Evolutionary conservation across 2,329 filamentous ascomycete genomes (phyloP), one percentile per base, ranked within the genome.

Genomic region (Beauveria brongniartii): DNA sequence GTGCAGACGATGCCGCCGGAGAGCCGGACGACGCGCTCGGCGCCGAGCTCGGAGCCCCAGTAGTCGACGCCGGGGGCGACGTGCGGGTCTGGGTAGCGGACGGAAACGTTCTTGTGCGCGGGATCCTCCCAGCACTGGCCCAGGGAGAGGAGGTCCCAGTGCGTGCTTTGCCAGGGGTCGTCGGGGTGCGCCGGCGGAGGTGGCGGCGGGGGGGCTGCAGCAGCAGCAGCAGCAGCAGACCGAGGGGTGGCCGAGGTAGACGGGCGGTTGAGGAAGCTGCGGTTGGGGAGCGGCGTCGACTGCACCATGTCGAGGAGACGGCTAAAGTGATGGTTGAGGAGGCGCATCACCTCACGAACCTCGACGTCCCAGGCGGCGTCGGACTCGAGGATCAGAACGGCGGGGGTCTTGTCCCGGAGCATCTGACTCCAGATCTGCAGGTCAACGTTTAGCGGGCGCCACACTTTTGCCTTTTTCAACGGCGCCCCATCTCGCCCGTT

Each of bases 321-420:
- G 59, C 64, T 61, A 24, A 67, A 68, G 44, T 67, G 52, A 55
- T 63, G 55, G 62, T 69, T 69, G 14, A 68, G 59, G 44, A 55
- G 56, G 12, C 61, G 52, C 65, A 69, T 69, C 61, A 68, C 66
- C 14, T 63, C 61, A 4, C 66, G 66, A 18, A 70, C 40, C 48
- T 70, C 65, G 51, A 69, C 37, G 43, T 71, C 69, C 69, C 68
- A 71, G 6, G 63, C 65, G 20, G 69, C 68, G 58, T 71, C 69
- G 30, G 68, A 68, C 46, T 71, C 70, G 24, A 71, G 59, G 50
- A 70, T 64, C 22, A 71, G 58, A 43, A 68, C 61, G 63, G n/a
- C 65, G 59, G 22, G 55, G 28, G 62, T 46, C 41, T 64, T 64
- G 26, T 63, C 57, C 14, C 65, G 61, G 22, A 71, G 64, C 61